Conservation (phyloP, 305 asterid genomes). For the Solanum hybrid region DNA sequence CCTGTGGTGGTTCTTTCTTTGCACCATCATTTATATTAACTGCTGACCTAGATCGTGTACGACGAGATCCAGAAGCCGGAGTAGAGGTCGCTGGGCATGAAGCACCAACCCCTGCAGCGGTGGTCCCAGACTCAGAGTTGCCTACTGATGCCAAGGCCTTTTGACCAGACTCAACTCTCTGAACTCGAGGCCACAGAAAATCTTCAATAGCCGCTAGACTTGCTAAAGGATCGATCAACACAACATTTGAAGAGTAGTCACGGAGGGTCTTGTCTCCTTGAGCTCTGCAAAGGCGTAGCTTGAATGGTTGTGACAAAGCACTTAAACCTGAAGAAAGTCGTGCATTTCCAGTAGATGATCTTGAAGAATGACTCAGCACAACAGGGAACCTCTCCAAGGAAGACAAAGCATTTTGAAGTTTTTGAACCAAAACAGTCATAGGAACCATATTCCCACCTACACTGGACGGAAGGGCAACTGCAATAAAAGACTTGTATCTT, state of each 20-base stretch:
- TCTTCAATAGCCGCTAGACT: constrained; percentile 96
- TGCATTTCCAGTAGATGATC: constrained; percentile 71
- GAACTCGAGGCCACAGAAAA: constrained; percentile 92
- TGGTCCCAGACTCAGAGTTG: constrained; percentile 52
- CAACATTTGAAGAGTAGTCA: constrained; percentile 93
- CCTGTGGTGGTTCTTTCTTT: constrained; percentile 51
- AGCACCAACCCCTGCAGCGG: constrained; percentile 41
- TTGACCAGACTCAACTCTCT: constrained; percentile 68
- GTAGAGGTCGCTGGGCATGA: constrained; percentile 58
- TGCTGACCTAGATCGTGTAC: constrained; percentile 69
- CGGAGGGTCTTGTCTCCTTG: constrained; percentile 92
- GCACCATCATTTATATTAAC: constrained; percentile 46
- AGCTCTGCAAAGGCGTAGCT: constrained; percentile 95
- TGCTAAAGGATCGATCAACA: constrained; percentile 87
- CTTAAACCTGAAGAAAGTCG: constrained; percentile 91
- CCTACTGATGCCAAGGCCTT: constrained; percentile 55
- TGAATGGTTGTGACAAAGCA: constrained; percentile 83
- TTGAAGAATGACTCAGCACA: constrained; percentile 75
- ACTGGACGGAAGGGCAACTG: constrained; percentile 63
- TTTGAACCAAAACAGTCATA: constrained; percentile 71
- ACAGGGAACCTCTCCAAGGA: constrained; percentile 94
- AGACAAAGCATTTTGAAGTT: constrained; percentile 87
- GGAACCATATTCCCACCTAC: constrained; percentile 44
- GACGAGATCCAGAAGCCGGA: constrained; percentile 54
- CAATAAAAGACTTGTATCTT: constrained; percentile 75